These are phyloP conservation scores for Malus hybrid DNA, from an alignment of 331 rosid species.

Conservation along the genomic window DNA sequence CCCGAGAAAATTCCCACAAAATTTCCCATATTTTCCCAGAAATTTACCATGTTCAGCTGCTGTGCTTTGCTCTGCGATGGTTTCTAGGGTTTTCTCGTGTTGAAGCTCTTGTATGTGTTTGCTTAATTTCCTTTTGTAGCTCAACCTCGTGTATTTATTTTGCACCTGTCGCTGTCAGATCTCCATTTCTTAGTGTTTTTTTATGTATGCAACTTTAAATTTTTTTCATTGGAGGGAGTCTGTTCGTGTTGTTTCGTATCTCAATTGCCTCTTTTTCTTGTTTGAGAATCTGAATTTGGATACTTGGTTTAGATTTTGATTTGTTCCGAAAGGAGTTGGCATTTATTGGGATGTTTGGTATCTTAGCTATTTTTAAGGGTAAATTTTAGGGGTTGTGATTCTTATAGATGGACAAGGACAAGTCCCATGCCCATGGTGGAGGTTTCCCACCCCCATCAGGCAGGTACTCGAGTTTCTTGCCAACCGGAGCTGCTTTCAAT, in stretches of 20 bases:
- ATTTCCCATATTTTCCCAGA: neutral
- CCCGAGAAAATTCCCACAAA: neutral
- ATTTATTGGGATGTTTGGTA: slow-evolving; percentile 21
- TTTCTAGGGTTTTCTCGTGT: slow-evolving; percentile 10
- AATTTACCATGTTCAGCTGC: neutral
- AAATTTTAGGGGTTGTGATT: slow-evolving; percentile 5
- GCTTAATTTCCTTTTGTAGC: neutral
- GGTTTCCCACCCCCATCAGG: slow-evolving; percentile 68
- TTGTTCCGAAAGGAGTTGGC: neutral
- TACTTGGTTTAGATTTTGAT: neutral
- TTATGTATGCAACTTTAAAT: neutral
- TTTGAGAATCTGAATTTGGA: neutral
- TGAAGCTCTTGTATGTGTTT: neutral
- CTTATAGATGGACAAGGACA: slow-evolving; percentile 63
- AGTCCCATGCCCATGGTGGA: slow-evolving; percentile 52
- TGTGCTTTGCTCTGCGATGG: neutral
- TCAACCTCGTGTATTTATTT: neutral
- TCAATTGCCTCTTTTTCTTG: neutral
- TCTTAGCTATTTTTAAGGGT: slow-evolving; percentile 16
- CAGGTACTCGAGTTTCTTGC: slow-evolving; percentile 49
- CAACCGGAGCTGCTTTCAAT: slow-evolving; percentile 40
- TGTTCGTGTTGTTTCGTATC: neutral
- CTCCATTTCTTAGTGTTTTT: slow-evolving; percentile 6
- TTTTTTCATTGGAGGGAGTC: neutral
- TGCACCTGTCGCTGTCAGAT: slow-evolving; percentile 13